A percentile compares a stretch with the other conserved stretches of the same genome.
These are phyloP conservation scores for Mortierella sp. DNA, from an alignment of 371 early-diverging fungal genomes.

Conservation along the genomic window DNA sequence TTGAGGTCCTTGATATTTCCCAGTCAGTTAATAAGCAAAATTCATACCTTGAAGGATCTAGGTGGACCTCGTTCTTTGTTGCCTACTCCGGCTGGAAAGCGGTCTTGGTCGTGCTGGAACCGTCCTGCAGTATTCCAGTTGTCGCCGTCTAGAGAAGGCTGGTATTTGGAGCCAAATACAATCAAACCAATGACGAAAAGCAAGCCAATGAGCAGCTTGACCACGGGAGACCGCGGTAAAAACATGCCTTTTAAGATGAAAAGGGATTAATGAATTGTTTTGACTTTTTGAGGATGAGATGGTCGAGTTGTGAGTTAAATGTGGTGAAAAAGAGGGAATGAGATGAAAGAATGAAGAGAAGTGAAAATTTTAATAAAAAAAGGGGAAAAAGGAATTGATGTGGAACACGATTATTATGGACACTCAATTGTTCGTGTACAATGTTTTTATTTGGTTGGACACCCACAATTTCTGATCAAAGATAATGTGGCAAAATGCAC, in stretches of 20 bases:
- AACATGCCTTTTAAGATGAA: conserved; percentile 11
- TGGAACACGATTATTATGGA: no score
- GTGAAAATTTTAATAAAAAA: neutral
- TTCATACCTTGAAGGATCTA: conserved; percentile 23
- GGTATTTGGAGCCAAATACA: conserved; percentile 16
- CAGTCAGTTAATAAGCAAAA: neutral
- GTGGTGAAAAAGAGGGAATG: neutral
- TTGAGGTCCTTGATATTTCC: neutral
- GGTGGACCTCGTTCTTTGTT: neutral
- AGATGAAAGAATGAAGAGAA: neutral
- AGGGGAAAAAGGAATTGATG: neutral
- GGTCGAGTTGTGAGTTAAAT: neutral
- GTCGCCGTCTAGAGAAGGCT: conserved; percentile 15
- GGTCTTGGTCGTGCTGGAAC: neutral
- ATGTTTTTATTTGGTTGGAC: no score
- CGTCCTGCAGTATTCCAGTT: conserved; percentile 2
- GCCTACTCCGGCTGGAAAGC: neutral
- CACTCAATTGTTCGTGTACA: no score
- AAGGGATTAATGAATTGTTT: neutral
- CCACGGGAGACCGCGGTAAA: conserved; percentile 32
- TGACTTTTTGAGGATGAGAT: neutral
- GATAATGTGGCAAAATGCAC: no score
- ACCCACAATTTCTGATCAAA: no score
- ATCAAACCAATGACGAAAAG: conserved; percentile 24
- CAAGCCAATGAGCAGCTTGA: conserved; percentile 22